These are phyloP conservation scores for Wickerhamomyces sp. DNA, from an alignment of 1,139 yeast species.

Conservation along the genomic window DNA sequence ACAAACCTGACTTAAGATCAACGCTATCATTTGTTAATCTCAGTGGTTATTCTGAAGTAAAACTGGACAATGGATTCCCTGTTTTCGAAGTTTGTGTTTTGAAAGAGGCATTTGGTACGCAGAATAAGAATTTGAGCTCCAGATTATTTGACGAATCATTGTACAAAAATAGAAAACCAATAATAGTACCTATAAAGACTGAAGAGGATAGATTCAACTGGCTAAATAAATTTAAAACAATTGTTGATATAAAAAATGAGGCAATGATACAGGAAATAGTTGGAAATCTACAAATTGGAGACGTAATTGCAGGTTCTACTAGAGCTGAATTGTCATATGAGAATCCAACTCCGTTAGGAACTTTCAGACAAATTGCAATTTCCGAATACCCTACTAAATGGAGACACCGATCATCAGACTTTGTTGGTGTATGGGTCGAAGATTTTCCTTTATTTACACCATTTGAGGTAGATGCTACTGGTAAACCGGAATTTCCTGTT, in stretches of 20 bases:
- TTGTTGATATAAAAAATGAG: conserved; percentile 26
- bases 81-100: conserved; percentile 72
- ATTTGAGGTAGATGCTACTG: conserved; percentile 31
- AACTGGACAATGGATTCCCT: conserved; percentile 38
- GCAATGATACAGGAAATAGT: conserved; percentile 33
- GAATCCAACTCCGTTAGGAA: conserved; percentile 93
- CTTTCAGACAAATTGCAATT: conserved; percentile 71
- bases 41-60: conserved; percentile 35
- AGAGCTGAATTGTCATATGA: conserved; percentile 70
- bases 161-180: conserved; percentile 60
- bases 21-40: conserved; percentile 48
- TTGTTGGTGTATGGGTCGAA: conserved; percentile 81
- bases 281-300: conserved; percentile 53
- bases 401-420: conserved; percentile 25
- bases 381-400: conserved; percentile 44
- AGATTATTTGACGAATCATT: conserved; percentile 38
- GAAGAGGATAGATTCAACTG: conserved; percentile 38
- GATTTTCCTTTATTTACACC: conserved; percentile 93
- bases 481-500: conserved; percentile 47
- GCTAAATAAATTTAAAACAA: conserved; percentile 34
- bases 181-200: conserved; percentile 42
- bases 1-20: conserved; percentile 87
- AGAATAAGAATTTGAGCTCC: conserved; percentile 34
- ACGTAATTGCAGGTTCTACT: conserved; percentile 69
- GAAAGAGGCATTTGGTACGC: conserved; percentile 38